phyloP scores from a whole-genome alignment of 2,329 filamentous ascomycete genomes.

The Rhexocercosporidium sp. region DNA sequence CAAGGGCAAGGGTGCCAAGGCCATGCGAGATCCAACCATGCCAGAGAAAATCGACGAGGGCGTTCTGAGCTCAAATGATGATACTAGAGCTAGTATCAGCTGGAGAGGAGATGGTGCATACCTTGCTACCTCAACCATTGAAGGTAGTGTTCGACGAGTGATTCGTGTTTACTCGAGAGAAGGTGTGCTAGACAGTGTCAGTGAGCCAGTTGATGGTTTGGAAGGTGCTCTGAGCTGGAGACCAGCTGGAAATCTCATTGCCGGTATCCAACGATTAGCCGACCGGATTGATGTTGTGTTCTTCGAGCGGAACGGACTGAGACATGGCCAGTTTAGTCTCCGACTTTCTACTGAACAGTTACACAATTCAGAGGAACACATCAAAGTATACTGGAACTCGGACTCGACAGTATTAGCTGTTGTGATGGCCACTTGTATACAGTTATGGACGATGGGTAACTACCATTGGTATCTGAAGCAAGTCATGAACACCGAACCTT shows the following conservation, averaged over 20 bases:
- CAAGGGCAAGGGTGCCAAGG: conserved; percentile 85
- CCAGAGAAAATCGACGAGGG: conserved; percentile 92
- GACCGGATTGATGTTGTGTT: conserved; percentile 84
- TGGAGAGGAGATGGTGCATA: conserved; percentile 96
- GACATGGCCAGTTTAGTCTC: conserved; percentile 93
- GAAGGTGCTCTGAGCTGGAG: conserved; percentile 89
- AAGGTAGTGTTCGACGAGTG: conserved; percentile 71
- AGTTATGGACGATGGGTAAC: conserved; percentile 96
- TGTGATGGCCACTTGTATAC: conserved; percentile 73
- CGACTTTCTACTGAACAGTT: conserved; percentile 66
- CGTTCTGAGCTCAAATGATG: conserved; percentile 73
- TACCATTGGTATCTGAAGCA: conserved; percentile 99
- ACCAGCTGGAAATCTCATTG: conserved; percentile 87
- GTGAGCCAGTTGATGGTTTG: conserved; percentile 92
- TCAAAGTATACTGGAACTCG: conserved; percentile 82
- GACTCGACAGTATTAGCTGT: conserved; percentile 92
- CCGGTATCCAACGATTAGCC: conserved; percentile 76
- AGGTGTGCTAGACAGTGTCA: conserved; percentile 88
- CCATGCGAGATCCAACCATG: conserved; percentile 89
- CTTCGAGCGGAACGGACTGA: conserved; percentile 95
- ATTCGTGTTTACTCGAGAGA: conserved; percentile 92
- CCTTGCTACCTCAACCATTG: conserved; percentile 83
- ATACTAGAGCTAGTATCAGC: conserved; percentile 73
- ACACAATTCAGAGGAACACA: conserved; percentile 57
- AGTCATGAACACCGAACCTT: conserved; percentile 63